Base-by-base conservation (phyloP, 2,329 filamentous ascomycete species). In the Ophiocordyceps unilateralis region DNA sequence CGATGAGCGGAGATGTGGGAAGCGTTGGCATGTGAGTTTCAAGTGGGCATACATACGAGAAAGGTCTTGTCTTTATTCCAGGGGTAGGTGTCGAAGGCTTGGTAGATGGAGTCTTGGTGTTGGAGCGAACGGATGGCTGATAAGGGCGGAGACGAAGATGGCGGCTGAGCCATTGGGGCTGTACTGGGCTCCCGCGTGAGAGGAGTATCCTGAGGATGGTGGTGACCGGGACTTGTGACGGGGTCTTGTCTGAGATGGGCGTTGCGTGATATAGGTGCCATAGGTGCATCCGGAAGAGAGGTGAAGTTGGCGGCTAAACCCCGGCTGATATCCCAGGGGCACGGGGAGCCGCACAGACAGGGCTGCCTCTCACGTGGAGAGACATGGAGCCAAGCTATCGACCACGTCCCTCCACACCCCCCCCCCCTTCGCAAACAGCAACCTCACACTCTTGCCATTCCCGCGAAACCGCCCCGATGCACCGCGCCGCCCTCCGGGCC, bases 21-120 rank as follows among this genome's bases (percentile, higher is more conserved):
- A 39, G 12, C 5, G 21, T 6, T 6, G 19, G 6, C n/a, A n/a
- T n/a, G n/a, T n/a, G n/a, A n/a, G n/a, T n/a, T 4, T 12, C 4
- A 20, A 11, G 40, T 4, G 21, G 20, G 21, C 32, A 9, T 10
- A 28, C 43, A 50, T 61, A 76, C 76, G 61, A 83, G 76, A 53
- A 84, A 86, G 48, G 76, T 74, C 42, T 68, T 65, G 58, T 86
- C 81, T 47, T 70, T 70, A 46, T 68, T 68, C 81, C 81, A 86
- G 17, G 72, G 68, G 53, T 84, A 84, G 21, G 62, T 60, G 51
- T 82, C 76, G 41, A 85, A 72, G 47, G 77, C 71, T 45, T 65
- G 61, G 56, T 75, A 83, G 45, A 77, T 57, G 41, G 63, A 55
- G 47, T 60, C 58, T 43, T 67, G 51, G 45, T 59, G 55, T 32